phyloP scores from a whole-genome alignment of 129 eudicot genomes.

The Flaveria trinervia region DNA sequence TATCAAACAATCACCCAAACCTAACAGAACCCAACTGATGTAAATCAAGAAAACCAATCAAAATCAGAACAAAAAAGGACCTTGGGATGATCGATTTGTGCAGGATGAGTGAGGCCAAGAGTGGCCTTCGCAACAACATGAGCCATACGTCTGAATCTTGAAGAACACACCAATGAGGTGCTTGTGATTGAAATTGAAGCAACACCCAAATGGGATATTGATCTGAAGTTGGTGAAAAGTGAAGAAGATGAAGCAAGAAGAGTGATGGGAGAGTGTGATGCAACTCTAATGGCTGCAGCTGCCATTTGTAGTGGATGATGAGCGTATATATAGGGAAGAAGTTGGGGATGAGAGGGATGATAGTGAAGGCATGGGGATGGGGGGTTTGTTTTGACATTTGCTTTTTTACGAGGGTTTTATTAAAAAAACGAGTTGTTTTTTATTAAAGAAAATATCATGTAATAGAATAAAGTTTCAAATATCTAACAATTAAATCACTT shows the following conservation, averaged over 20 bases:
- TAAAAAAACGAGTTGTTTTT: too few species aligned
- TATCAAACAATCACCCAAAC: not conserved
- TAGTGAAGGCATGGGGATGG: not conserved
- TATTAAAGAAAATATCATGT: too few species aligned
- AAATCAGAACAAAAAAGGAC: not conserved
- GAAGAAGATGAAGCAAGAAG: conserved; percentile 40
- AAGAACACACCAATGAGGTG: conserved; percentile 6
- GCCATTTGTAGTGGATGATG: conserved; percentile 40
- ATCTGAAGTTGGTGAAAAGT: conserved; percentile 38
- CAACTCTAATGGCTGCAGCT: conserved; percentile 37
- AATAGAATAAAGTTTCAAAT: too few species aligned
- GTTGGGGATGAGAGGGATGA: conserved; percentile 10
- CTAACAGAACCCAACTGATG: not conserved
- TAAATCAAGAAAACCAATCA: not conserved
- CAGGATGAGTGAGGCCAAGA: conserved; percentile 93
- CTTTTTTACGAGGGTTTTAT: too few species aligned
- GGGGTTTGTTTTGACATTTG: too few species aligned
- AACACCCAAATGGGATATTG: conserved; percentile 25
- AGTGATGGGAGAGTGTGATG: conserved; percentile 25
- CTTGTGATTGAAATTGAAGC: conserved; percentile 30
- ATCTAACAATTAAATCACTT: too few species aligned
- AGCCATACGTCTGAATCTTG: conserved; percentile 60
- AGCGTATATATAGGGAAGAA: conserved; percentile 26
- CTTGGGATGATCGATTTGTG: conserved; percentile 43
- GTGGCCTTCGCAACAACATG: conserved; percentile 63